phyloP scores from a whole-genome alignment of 306 rosid genomes.

The Cicer chorassanicum region DNA sequence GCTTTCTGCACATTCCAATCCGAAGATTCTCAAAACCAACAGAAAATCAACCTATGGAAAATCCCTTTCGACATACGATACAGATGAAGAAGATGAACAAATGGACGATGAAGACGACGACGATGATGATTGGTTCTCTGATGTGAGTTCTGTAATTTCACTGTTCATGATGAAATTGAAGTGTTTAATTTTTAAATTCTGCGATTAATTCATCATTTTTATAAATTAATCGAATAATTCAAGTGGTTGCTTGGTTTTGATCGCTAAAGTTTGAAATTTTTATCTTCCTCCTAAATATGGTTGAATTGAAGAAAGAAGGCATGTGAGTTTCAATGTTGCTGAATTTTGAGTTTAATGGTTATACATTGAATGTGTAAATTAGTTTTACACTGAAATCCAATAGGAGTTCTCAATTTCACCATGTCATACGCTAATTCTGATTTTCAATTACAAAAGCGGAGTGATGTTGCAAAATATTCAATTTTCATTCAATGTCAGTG shows the following conservation, averaged over 20 bases:
- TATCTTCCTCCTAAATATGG: not conserved
- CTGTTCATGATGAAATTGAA: not conserved
- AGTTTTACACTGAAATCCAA: too few species aligned
- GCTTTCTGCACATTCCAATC: slow-evolving; percentile 79
- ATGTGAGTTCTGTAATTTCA: slow-evolving; percentile 57
- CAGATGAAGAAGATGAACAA: slow-evolving; percentile 53
- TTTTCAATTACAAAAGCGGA: too few species aligned
- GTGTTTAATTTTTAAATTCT: not conserved
- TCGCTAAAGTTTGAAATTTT: not conserved
- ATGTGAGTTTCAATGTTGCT: not conserved
- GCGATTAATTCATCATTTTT: not conserved
- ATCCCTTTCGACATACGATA: slow-evolving; percentile 56
- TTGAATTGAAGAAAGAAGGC: not conserved
- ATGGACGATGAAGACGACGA: slow-evolving; percentile 37
- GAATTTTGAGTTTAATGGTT: not conserved
- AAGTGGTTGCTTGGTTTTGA: slow-evolving; percentile 1
- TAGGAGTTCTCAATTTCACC: too few species aligned
- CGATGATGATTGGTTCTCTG: slow-evolving; percentile 55
- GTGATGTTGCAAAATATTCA: too few species aligned
- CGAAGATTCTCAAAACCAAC: slow-evolving; percentile 73
- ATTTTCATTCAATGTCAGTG: too few species aligned
- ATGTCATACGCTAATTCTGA: too few species aligned
- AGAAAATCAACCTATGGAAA: slow-evolving; percentile 64
- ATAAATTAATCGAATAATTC: not conserved
- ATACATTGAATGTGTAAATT: too few species aligned